Evolutionary conservation across 2,329 filamentous ascomycete species (phyloP).

Genomic region (Ophiosphaerella herpotricha): DNA sequence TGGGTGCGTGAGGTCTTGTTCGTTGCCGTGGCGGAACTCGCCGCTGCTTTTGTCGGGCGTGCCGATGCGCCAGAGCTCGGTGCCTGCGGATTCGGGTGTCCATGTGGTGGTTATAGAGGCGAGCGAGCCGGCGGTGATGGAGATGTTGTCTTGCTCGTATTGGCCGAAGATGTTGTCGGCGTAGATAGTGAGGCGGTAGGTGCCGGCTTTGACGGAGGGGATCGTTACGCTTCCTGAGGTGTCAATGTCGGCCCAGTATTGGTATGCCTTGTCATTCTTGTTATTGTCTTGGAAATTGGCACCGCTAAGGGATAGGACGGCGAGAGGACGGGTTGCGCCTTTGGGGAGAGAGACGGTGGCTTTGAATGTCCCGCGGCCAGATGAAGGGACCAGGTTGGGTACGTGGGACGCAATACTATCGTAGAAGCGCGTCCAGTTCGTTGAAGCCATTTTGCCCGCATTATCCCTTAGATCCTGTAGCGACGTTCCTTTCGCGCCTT

Average conservation of each 20-base stretch:
- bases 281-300: constrained; percentile 65
- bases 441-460: constrained; percentile 57
- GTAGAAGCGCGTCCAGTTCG: constrained; percentile 65
- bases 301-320: constrained; percentile 59
- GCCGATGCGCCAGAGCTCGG: constrained; percentile 66
- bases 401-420: constrained; percentile 65
- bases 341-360: constrained; percentile 58
- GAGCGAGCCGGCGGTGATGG: constrained; percentile 47
- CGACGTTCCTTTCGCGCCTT: constrained; percentile 47
- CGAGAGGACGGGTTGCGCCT: constrained; percentile 57
- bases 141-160: constrained; percentile 58
- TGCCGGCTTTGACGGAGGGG: constrained; percentile 60
- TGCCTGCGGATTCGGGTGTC: constrained; percentile 60
- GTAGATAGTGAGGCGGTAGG: constrained; percentile 66
- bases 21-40: constrained; percentile 64
- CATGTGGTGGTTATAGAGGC: constrained; percentile 50
- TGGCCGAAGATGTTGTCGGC: constrained; percentile 66
- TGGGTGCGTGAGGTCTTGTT: constrained; percentile 52
- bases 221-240: constrained; percentile 58
- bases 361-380: constrained; percentile 56
- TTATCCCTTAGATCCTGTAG: constrained; percentile 56
- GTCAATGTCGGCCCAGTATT: constrained; percentile 62
- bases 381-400: constrained; percentile 62
- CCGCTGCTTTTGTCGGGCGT: constrained; percentile 65
- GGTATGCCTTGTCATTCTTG: constrained; percentile 59